phyloP scores from a whole-genome alignment of 192 early-diverging fungal species.

The Neocallimastix lanati region DNA sequence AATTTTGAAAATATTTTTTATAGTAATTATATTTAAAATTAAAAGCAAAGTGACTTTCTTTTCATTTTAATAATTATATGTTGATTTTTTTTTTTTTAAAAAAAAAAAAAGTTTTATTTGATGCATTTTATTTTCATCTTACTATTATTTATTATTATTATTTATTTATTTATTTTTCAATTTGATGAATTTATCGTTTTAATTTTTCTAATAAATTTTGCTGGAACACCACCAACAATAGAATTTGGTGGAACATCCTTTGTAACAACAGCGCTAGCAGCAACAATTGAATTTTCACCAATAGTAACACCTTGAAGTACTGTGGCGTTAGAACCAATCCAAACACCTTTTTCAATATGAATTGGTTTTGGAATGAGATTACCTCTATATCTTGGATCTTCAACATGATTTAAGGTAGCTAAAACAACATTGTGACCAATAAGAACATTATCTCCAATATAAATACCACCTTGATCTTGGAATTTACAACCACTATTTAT shows the following conservation, averaged over 20 bases:
- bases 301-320: neutral
- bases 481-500: neutral
- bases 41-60: too few species aligned
- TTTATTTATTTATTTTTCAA: too few species aligned
- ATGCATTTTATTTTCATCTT: too few species aligned
- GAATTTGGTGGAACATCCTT: neutral
- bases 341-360: neutral
- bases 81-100: too few species aligned
- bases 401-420: neutral
- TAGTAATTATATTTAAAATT: too few species aligned
- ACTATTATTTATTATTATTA: too few species aligned
- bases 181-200: too few species aligned
- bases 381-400: neutral
- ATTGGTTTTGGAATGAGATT: neutral
- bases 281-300: too few species aligned
- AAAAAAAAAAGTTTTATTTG: too few species aligned
- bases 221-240: neutral
- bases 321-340: neutral
- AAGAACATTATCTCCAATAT: neutral
- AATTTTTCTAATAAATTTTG: neutral
- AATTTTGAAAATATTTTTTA: too few species aligned
- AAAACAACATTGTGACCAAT: neutral
- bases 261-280: neutral
- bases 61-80: too few species aligned
- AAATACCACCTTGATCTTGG: neutral